Evolutionary conservation across 2,329 filamentous ascomycete species (phyloP), one percentile per base, ranked within the genome.

Genomic region (Anisogramma anomala): DNA sequence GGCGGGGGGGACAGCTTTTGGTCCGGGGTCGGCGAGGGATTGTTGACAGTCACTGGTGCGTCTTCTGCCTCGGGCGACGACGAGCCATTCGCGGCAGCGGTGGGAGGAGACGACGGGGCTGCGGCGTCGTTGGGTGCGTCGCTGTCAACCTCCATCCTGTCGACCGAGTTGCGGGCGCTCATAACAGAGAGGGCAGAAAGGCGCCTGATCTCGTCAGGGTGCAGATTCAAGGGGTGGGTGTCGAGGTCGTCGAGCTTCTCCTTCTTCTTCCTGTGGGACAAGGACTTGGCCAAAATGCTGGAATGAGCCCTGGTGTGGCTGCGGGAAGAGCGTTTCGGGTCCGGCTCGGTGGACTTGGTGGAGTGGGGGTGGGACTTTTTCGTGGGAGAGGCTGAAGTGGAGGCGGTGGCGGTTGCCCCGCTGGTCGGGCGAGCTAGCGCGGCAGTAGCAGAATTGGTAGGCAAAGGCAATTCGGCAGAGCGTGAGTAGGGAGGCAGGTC

Each of bases 161-260:
- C 45, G 38, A 47, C 45, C 45, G 81, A 78, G 54, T 68, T 74
- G 49, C 74, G 67, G 49, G 69, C 68, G 53, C 65, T 77, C 72
- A 75, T 72, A 54, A 61, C 70, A 49, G 79, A 80, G 48, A 86
- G 70, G 52, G 71, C 72, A 36, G 81, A 85, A 43, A 84, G 64
- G 48, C 84, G 78, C 60, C 84, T 82, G 55, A 86, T 75, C 71
- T 94, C 81, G 66, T 94, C 87, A 34, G 87, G 87, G 2, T 82
- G 86, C 17, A 94, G 76, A 56, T 95, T 95, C 39, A 95, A 73
- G 28, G 89, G 89, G 61, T 95, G 88, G 3, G 78, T 82, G 58
- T 89, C 75, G 49, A 70, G 69, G 57, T 84, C 79, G 57, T 84
- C 79, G 55, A 68, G 62, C 58, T 75, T 76, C 52, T 63, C 64